Conservation (phyloP, 179 eudicot genomes). For the Patellifolia procumbens region DNA sequence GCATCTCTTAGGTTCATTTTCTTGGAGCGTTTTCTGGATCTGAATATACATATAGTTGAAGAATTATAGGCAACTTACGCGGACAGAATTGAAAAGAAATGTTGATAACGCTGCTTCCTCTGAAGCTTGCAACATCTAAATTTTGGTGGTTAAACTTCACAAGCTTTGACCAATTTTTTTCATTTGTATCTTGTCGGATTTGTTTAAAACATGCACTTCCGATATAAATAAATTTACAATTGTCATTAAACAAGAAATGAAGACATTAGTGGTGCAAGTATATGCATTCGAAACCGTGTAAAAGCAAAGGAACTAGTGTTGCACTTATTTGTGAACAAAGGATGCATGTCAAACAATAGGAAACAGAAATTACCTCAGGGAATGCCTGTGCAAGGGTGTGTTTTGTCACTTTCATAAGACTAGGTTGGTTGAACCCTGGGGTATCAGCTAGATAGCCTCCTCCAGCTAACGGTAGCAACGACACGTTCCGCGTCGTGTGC, state of each 20-base stretch:
- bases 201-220: no score
- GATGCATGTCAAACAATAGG: neutral
- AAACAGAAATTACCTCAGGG: constrained; percentile 70
- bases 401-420: constrained; percentile 81
- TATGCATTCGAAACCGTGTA: no score
- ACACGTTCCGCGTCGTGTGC: constrained; percentile 92
- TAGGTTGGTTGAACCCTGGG: constrained; percentile 97
- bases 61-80: neutral
- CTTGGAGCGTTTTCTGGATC: constrained; percentile 63
- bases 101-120: neutral
- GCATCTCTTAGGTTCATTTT: constrained; percentile 54
- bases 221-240: no score
- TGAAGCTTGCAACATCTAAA: no score
- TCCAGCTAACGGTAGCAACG: constrained; percentile 79
- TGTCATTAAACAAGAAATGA: no score
- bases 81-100: neutral
- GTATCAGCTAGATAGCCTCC: constrained; percentile 95
- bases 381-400: constrained; percentile 71
- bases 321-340: no score
- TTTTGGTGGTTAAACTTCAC: no score
- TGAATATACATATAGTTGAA: constrained; percentile 26
- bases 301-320: no score
- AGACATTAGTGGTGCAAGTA: no score
- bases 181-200: no score
- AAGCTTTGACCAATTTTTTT: no score